Base-by-base conservation (phyloP, 352 stramenopile species). In the Phytophthora crassamura region DNA sequence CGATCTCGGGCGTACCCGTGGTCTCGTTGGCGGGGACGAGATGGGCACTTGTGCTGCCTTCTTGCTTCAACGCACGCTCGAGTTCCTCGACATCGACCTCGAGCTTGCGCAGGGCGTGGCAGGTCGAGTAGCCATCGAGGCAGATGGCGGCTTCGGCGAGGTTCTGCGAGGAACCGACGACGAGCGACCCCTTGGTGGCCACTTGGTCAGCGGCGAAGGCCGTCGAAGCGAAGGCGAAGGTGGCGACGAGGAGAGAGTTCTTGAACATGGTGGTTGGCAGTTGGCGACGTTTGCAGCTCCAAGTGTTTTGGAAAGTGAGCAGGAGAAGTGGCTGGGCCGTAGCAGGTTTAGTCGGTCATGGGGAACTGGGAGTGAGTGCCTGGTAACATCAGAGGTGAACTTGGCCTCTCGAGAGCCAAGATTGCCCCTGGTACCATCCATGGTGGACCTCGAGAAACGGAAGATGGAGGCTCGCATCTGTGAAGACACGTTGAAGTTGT, bases 11-110 rank as follows among this genome's bases (percentile, higher is more conserved):
- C 20, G 5, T 28, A 8, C 36, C 50, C 20, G 35, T 18, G 8
- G 50, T 58, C 36, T 43, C 46, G 32, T 54, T 54, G 7, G 28
- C 30, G 5, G 46, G 32, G 7, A 12, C 32, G 46, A 41, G 32
- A 16, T 3, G 11, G 6, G 22, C 43, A 22, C 5, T 41, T 2
- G 1, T 32, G 32, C 16, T 54, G 46, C 32, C 28, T 32, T 54
- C 25, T 28, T 28, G 25, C 25, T 28, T 28, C 25, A 28, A 28
- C 25, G 25, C 25, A 28, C 25, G 30, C 32, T 41, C 46, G 28
- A 54, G 32, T 5, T 40, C n/a, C 15, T 40, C n/a, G 2, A n/a
- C 50, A 16, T 60, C 51, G 52, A n/a, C 10, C 46, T 40, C 30
- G 15, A 54, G 32, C 14, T 54, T 40, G 14, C 46, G 28, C 25